A percentile compares a stretch with the other conserved stretches of the same genome.
phyloP scores from a whole-genome alignment of 129 eudicot species.

The Chrysanthemum seticuspe region DNA sequence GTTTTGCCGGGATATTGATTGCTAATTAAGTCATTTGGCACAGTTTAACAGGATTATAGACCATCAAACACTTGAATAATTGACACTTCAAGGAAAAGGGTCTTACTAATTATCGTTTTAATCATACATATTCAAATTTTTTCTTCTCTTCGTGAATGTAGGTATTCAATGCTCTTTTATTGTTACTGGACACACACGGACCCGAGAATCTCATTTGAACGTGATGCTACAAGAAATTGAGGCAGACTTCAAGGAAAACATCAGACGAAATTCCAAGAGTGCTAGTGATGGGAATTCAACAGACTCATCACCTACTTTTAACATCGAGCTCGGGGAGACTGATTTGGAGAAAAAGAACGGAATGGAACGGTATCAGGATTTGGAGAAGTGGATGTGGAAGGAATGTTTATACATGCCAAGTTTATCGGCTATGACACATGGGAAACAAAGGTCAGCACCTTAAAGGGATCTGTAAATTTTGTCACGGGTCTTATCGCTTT shows the following conservation, averaged over 20 bases:
- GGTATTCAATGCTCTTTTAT: slow-evolving; percentile 81
- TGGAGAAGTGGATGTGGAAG: slow-evolving; percentile 83
- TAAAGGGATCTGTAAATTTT: slow-evolving; percentile 60
- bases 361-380: slow-evolving; percentile 51
- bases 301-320: slow-evolving; percentile 61
- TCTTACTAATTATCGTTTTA: background rate
- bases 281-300: slow-evolving; percentile 18
- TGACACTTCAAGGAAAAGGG: too few species aligned
- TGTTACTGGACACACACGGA: slow-evolving; percentile 79
- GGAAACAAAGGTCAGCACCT: slow-evolving; percentile 54
- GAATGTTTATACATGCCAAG: slow-evolving; percentile 53
- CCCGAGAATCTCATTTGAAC: slow-evolving; percentile 83
- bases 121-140: slow-evolving; percentile 8
- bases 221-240: slow-evolving; percentile 72
- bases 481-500: slow-evolving; percentile 45
- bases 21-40: too few species aligned
- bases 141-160: slow-evolving; percentile 39
- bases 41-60: too few species aligned
- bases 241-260: slow-evolving; percentile 55
- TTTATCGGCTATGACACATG: slow-evolving; percentile 50
- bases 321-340: slow-evolving; percentile 56
- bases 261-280: slow-evolving; percentile 31
- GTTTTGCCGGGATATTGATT: too few species aligned
- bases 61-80: too few species aligned
- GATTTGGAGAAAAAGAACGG: slow-evolving; percentile 49